Evolutionary conservation across 257 asterid genomes (phyloP), one percentile per base, ranked within the genome.

Genomic region (Solanum sitiens): DNA sequence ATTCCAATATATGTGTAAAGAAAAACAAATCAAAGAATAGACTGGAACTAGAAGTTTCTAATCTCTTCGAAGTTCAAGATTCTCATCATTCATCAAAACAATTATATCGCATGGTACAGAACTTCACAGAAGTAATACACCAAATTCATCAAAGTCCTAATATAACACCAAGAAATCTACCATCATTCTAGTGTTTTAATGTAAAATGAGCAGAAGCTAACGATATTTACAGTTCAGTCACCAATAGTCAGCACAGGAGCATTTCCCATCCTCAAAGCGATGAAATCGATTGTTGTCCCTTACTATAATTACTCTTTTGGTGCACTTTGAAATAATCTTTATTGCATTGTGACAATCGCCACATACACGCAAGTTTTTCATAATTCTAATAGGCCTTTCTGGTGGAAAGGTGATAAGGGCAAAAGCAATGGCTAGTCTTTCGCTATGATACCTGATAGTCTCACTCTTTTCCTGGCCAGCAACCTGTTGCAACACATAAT

Each of bases 181-280:
- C 83, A 79, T 44, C 40, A 77, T 79, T 77, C 63, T 79, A 45
- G 42, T 25, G 85, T 27, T 79, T 45, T 79, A 25, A 77, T 13
- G 63, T 25, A n/a, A 33, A 77, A 77, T 33, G 30, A 77, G 39
- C 84, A 25, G 25, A 77, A 79, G 70, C 65, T 42, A 67, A 73
- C 37, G 42, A 56, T 61, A 27, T 63, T 83, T 37, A 83, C 75
- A n/a, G 67, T 77, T 40, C 83, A 89, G 82, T 91, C 93, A 94
- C 96, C 96, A 94, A 87, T 94, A 96, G 91, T 95, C 98, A 59
- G 98, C 95, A 93, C 98, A 96, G 4, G 98, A 94, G 92, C 99
- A 96, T 44, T 85, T 90, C 82, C 98, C 98, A 70, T 92, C 88
- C 71, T 92, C 91, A 83, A 95, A 96, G 73, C 91, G 91, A 90